phyloP scores from a whole-genome alignment of 2,329 filamentous ascomycete species.

The Thelonectria blattea region DNA sequence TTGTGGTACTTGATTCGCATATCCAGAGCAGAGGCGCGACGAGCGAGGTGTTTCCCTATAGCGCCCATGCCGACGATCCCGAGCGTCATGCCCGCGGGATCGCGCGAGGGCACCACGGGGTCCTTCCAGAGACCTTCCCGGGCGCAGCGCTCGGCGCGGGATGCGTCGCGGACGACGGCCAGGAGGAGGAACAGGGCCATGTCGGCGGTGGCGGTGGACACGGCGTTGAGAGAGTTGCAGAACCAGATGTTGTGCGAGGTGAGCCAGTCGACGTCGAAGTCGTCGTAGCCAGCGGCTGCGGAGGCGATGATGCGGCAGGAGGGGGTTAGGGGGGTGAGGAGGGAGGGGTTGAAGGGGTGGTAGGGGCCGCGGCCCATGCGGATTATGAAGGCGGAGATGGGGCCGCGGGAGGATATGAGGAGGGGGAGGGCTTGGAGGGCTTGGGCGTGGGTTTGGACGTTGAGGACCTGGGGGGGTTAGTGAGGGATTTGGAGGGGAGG shows the following conservation, averaged over 20 bases:
- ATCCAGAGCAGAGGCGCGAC: constrained; percentile 49
- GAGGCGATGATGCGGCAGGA: constrained; percentile 54
- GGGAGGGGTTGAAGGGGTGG: constrained; percentile 55
- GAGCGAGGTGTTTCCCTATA: constrained; percentile 53
- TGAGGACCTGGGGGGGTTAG: constrained; percentile 35
- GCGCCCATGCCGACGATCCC: constrained; percentile 56
- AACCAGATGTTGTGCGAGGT: constrained; percentile 54
- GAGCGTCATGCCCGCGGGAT: constrained; percentile 52
- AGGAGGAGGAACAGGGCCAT: constrained; percentile 49
- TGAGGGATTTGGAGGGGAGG: too few species aligned
- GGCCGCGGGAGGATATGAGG: constrained; percentile 44
- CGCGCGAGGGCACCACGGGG: constrained; percentile 43
- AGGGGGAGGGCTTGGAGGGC: constrained; percentile 45
- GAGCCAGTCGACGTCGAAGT: constrained; percentile 53
- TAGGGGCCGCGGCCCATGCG: constrained; percentile 56
- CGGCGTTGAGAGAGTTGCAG: constrained; percentile 60
- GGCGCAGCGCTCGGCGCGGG: constrained; percentile 44
- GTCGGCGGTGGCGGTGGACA: constrained; percentile 58
- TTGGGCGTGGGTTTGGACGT: constrained; percentile 45
- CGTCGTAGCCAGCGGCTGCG: constrained; percentile 54
- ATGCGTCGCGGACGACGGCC: constrained; percentile 52
- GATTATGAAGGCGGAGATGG: constrained; percentile 55
- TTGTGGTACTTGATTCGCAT: constrained; percentile 53
- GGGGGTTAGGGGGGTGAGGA: constrained; percentile 49
- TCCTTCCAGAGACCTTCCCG: constrained; percentile 48